phyloP scores from a whole-genome alignment of 768 basidiomycete species.

The Lyophyllum decastes region DNA sequence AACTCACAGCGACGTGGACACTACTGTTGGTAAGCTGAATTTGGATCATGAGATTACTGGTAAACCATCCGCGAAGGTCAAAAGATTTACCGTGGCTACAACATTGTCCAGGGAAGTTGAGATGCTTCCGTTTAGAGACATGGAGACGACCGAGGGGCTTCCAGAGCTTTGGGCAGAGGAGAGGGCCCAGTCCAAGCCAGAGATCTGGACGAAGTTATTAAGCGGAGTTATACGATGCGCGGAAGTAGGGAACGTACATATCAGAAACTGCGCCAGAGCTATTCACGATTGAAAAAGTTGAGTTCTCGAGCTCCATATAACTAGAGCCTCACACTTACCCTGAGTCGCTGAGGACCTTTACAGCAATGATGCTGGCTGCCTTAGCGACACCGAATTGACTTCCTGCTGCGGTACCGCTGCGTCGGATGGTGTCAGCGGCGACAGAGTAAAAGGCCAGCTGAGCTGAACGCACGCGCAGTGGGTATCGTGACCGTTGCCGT shows the following conservation, averaged over 20 bases:
- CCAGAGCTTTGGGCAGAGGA: not conserved
- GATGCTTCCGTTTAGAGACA: slow-evolving; percentile 5
- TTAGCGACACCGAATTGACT: slow-evolving; percentile 36
- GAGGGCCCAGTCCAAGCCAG: slow-evolving; percentile 1
- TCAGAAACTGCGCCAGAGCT: slow-evolving; percentile 12
- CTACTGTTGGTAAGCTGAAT: slow-evolving; percentile 25
- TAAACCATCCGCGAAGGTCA: not conserved
- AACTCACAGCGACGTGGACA: slow-evolving; percentile 28
- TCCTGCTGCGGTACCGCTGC: slow-evolving; percentile 35
- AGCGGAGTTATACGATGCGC: not conserved
- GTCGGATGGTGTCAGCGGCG: not conserved
- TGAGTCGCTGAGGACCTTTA: slow-evolving; percentile 13
- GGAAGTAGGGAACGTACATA: not conserved
- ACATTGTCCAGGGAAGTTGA: slow-evolving; percentile 4
- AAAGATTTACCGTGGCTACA: not conserved
- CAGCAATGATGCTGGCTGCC: slow-evolving; percentile 10
- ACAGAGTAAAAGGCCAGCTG: not conserved
- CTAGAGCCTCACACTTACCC: not conserved
- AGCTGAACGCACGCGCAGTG: slow-evolving; percentile 31
- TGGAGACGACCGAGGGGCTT: slow-evolving; percentile 6
- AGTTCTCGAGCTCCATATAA: not conserved
- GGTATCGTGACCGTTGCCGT: slow-evolving; percentile 42
- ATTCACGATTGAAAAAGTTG: not conserved
- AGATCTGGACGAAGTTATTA: not conserved
- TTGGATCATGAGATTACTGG: not conserved